phyloP scores from a whole-genome alignment of 768 basidiomycete genomes.

The Clitopilus hobsonii region DNA sequence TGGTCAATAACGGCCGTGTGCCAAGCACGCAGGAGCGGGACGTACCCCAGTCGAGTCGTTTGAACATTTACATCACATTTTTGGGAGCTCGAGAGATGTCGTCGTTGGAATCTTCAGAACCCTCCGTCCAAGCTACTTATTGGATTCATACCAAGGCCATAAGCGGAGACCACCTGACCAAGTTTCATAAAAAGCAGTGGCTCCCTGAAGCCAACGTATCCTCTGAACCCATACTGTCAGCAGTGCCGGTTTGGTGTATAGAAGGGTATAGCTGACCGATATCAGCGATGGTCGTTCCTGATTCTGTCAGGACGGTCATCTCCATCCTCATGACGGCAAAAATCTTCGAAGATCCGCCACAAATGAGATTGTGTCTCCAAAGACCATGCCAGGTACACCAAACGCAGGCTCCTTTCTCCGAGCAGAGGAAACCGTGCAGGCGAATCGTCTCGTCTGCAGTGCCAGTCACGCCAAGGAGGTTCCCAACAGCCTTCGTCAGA shows the following conservation, averaged over 20 bases:
- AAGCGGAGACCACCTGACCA: conserved; percentile 58
- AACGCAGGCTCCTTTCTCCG: conserved; percentile 92
- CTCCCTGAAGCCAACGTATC: conserved; percentile 59
- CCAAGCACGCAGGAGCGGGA: conserved; percentile 11
- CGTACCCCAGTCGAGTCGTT: conserved; percentile 97
- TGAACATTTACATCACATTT: conserved; percentile 96
- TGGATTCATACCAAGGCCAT: conserved; percentile 94
- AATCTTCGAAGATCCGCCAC: conserved; percentile 40
- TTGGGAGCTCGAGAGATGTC: conserved; percentile 88
- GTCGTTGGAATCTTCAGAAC: conserved; percentile 80
- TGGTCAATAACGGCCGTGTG: conserved; percentile 2
- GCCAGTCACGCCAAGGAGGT: conserved; percentile 87
- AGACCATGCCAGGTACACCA: conserved; percentile 74
- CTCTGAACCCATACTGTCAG: conserved; percentile 38
- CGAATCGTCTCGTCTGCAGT: conserved; percentile 97
- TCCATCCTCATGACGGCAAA: conserved; percentile 88
- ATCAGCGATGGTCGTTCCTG: conserved; percentile 72
- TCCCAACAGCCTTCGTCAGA: conserved; percentile 96
- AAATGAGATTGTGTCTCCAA: neutral
- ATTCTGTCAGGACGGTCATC: conserved; percentile 64
- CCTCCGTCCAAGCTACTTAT: conserved; percentile 36
- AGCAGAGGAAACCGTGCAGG: conserved; percentile 95
- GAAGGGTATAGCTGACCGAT: conserved; percentile 62
- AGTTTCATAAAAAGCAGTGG: conserved; percentile 55
- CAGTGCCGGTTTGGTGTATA: too few species aligned